phyloP scores from a whole-genome alignment of 768 basidiomycete genomes.

The Russula vinacea region DNA sequence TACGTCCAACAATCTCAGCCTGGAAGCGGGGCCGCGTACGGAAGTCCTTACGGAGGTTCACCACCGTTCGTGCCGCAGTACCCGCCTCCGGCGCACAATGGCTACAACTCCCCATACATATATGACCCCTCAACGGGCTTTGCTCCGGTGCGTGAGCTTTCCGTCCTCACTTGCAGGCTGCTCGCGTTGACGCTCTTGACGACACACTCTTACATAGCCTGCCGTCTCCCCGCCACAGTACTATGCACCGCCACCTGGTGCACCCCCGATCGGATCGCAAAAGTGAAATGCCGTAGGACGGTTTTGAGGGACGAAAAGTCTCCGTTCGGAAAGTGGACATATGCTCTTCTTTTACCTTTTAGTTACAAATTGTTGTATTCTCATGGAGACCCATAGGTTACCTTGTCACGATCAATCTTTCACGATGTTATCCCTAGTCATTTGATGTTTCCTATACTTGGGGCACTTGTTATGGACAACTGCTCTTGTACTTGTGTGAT shows the following conservation, averaged over 20 bases:
- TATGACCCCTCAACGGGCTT: conserved; percentile 15
- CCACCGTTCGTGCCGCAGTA: conserved; percentile 6
- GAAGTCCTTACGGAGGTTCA: not conserved
- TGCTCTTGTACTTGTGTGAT: no score
- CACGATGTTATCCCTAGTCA: no score
- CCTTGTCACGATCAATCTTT: not conserved
- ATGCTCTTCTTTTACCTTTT: not conserved
- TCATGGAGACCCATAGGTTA: not conserved
- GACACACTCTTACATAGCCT: not conserved
- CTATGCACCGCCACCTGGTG: conserved; percentile 9
- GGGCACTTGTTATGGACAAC: no score
- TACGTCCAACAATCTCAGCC: not conserved
- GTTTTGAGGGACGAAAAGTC: no score
- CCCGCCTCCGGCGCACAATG: conserved; percentile 10
- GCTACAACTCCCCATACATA: not conserved
- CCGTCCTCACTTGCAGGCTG: not conserved
- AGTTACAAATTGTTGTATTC: not conserved
- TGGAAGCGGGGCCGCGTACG: not conserved
- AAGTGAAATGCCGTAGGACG: not conserved
- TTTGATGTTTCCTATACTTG: no score
- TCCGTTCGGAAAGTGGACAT: not conserved
- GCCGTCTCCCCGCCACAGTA: conserved; percentile 10
- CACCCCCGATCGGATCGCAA: not conserved
- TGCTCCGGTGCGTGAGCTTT: conserved; percentile 2
- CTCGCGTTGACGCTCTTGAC: not conserved